Base-by-base conservation (phyloP, 352 stramenopile species). In the Peronospora destructor region DNA sequence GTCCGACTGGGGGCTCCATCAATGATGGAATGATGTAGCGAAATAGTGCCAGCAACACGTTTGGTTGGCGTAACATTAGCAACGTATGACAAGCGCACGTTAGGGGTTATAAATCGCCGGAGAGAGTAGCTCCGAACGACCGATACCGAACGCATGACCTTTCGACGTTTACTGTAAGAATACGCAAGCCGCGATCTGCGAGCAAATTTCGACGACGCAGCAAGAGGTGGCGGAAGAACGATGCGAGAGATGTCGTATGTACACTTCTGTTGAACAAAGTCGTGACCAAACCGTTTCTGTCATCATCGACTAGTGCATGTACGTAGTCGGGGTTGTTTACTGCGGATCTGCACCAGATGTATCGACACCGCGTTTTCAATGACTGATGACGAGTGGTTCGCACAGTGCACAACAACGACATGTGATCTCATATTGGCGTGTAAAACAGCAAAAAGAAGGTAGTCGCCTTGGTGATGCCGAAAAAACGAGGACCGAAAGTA, bases 71-170 rank as follows among this genome's bases (percentile, higher is more conserved):
- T 36, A 11, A 14, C 30, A 36, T 38, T 38, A 38, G 33, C 33
- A 17, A 34, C 16, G 38, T 23, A 34, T 35, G 28, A 39, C 56
- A 59, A 53, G 37, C 10, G 49, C 48, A 41, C 48, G 43, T 32
- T 36, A 32, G 26, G 26, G 25, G 43, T 45, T 58, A 36, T 53
- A 43, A 48, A 52, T 51, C 35, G 43, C 43, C 29, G 35, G 44
- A 36, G 14, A 33, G 32, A 26, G 55, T 53, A 63, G 26, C 43
- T 37, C 33, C 36, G 55, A 62, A 58, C 45, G 26, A 43, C 32
- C 16, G 44, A 44, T 49, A 51, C 43, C 37, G 49, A 45, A 45
- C 42, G 48, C 46, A 49, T 38, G 34, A 35, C 41, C 9, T 44
- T 33, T 6, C 2, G 12, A 16, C 32, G 17, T 32, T 32, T 4